Evolutionary conservation across 305 asterid genomes (phyloP).

Genomic region (Fraxinus greggii): DNA sequence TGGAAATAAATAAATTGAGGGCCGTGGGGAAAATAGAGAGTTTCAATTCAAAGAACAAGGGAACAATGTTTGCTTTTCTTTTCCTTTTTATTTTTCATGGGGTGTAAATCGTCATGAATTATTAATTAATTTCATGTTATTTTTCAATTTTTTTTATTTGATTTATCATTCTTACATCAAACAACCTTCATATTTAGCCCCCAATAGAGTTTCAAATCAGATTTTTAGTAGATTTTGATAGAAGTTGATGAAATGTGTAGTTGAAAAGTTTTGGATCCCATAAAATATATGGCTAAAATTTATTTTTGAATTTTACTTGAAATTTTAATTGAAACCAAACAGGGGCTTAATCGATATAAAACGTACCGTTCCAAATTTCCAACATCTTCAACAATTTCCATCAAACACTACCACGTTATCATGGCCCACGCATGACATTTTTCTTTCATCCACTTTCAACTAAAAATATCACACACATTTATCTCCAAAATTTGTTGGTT

Average conservation of each 20-base stretch:
- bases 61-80: slow-evolving; percentile 34
- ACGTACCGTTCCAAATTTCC: no score
- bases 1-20: slow-evolving; percentile 40
- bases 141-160: background rate
- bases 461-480: background rate
- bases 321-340: no score
- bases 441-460: background rate
- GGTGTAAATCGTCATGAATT: slow-evolving; percentile 63
- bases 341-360: background rate
- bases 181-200: no score
- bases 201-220: background rate
- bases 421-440: background rate
- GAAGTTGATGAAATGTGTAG: no score
- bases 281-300: no score
- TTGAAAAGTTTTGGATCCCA: no score
- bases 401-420: background rate
- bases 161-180: background rate
- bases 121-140: slow-evolving; percentile 29
- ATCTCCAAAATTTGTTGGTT: background rate
- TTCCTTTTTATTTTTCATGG: slow-evolving; percentile 29
- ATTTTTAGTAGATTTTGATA: no score
- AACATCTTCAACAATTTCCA: background rate
- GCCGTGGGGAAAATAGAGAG: slow-evolving; percentile 26
- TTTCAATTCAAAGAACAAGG: slow-evolving; percentile 28
- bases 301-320: no score